Evolutionary conservation across 176 grass and related monocot genomes (phyloP).

Genomic region (Eleusine indica): DNA sequence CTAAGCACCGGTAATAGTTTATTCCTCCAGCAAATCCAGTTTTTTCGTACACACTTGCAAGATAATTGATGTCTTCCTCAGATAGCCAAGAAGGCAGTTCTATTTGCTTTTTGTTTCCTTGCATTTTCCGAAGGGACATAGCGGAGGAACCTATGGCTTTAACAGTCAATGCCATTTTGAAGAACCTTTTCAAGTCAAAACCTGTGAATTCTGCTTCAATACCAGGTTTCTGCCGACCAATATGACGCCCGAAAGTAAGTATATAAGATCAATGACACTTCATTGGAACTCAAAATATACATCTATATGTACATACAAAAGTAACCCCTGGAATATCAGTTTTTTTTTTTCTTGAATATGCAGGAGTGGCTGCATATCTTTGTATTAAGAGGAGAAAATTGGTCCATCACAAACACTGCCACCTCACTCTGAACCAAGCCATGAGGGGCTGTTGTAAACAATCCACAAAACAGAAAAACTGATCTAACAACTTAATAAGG

Average conservation of each 20-base stretch:
- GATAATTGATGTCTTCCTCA: constrained; percentile 71
- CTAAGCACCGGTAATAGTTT: constrained; percentile 58
- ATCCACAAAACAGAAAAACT: no score
- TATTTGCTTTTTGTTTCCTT: constrained; percentile 32
- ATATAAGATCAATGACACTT: background rate
- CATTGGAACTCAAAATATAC: background rate
- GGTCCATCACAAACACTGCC: no score
- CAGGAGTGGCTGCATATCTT: no score
- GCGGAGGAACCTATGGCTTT: constrained; percentile 40
- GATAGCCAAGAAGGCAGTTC: constrained; percentile 64
- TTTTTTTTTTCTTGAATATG: background rate
- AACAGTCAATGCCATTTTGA: constrained; percentile 51
- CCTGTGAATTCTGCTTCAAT: constrained; percentile 56
- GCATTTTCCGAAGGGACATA: constrained; percentile 45
- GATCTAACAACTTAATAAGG: no score
- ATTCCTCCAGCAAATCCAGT: constrained; percentile 51
- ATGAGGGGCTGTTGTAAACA: no score
- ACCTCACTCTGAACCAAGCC: no score
- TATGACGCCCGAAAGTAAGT: background rate
- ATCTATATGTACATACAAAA: background rate
- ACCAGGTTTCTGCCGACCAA: constrained; percentile 54
- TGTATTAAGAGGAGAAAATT: no score
- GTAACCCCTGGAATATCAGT: background rate
- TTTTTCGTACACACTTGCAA: constrained; percentile 46
- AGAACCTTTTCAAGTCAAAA: constrained; percentile 54